Base-by-base conservation (phyloP, 2,329 filamentous ascomycete genomes). In the Eutypa lata region DNA sequence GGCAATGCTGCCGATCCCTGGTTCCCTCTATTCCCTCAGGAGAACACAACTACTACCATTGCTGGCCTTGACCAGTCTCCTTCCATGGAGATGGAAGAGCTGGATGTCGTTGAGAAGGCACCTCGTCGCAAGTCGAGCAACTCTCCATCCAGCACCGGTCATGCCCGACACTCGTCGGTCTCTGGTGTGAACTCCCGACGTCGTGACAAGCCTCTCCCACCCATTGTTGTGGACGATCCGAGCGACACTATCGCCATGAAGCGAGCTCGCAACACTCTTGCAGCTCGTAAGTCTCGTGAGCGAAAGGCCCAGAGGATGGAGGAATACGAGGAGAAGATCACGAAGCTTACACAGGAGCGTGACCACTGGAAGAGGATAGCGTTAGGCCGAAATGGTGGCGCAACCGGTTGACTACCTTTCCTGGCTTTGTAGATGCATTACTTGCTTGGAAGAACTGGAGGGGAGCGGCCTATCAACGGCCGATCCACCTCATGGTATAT, bases 251-350 rank as follows among this genome's bases (percentile, higher is more conserved):
- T 88, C n/a, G 91, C 90, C 19, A 83, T 92, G 79, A 97, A 97
- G 85, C 89, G 93, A 70, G 92, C 91, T 48, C 88, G 91, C 61
- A 97, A 97, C 71, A 96, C 91, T 8, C 82, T 95, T 70, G 93
- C 93, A 18, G 93, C 93, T 64, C 91, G 93, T 61, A 96, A 96
- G 76, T 96, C 91, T 54, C 87, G 93, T 49, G 87, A 91, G 66
- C 87, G 91, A 60, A 96, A 96, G 77, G 85, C 90, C 53, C 80
- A 88, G 68, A 83, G 87, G 61, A 79, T 93, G 56, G 86, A 89
- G 52, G 83, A 86, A 53, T 78, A 96, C 45, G 89, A 95, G 75
- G 80, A 81, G 38, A 79, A 83, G 64, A 91, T 96, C 64, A 79
- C 76, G 18, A 84, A 88, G 67, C 75, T 93, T 26, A 79, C 86